Evolutionary conservation across 2,329 filamentous ascomycete species (phyloP), one percentile per base, ranked within the genome.

Genomic region (Tolypocladium tundrense): DNA sequence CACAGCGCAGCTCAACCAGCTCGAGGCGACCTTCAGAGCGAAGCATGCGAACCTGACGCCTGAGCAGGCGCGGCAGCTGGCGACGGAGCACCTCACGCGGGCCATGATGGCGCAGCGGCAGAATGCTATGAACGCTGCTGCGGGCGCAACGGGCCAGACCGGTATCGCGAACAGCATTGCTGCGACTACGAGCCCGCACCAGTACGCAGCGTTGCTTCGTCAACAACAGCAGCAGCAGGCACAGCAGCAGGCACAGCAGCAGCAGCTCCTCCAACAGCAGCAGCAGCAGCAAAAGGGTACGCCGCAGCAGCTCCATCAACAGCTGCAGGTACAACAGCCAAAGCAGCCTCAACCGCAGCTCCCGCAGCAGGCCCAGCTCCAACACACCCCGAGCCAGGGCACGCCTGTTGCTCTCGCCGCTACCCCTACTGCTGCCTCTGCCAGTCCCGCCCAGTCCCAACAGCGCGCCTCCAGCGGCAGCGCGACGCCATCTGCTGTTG

Each of bases 131-230:
- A 80, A 77, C 62, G 77, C 79, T 35, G 80, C 81, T 2, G 79
- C 80, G 2, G 81, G 80, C 11, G 77, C 71, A 16, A 72, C 74
- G 5, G 74, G 74, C 9, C 77, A 81, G 61, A 70, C 78, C 16
- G 75, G 75, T 2, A 75, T 81, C 56, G 73, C 78, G 19, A 81
- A 77, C 55, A 75, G 77, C 21, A 74, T 80, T 54, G 70, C 75
- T 1, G 73, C 74, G 21, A 78, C 78, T 0, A 74, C 75, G 1
- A 81, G 79, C 58, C 82, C 82, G 35, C 81, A 84, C 45, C 82
- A 85, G 60, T 84, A 85, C 64, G 82, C 82, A 1, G 81, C 82
- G 58, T 71, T 84, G 40, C 75, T 85, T 10, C 72, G 82, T 51
- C 80, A 82, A 43, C 82, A 84, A 63, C 81, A 84, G 60, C 79